A percentile compares a stretch with the other conserved stretches of the same genome.
phyloP scores from a whole-genome alignment of 2,329 filamentous ascomycete species.

The Pezicula rhizophila region DNA sequence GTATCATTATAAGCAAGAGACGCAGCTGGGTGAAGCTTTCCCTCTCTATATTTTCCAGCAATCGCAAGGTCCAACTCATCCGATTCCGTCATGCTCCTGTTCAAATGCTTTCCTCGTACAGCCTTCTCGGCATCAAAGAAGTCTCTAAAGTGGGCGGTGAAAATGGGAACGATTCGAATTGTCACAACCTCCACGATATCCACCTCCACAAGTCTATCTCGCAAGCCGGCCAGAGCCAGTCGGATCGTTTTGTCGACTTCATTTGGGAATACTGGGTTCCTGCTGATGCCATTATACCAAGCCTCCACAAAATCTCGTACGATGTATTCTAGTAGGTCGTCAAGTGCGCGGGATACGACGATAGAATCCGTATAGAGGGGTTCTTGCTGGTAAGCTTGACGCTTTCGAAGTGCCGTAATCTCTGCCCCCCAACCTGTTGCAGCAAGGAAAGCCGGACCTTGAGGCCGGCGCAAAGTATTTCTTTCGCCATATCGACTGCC shows the following conservation, averaged over 20 bases:
- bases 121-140: slow-evolving; percentile 85
- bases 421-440: slow-evolving; percentile 64
- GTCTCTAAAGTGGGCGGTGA: slow-evolving; percentile 83
- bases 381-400: slow-evolving; percentile 60
- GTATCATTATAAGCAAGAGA: slow-evolving; percentile 78
- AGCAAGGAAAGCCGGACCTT: slow-evolving; percentile 53
- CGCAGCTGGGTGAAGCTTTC: slow-evolving; percentile 81
- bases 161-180: slow-evolving; percentile 75
- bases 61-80: slow-evolving; percentile 94
- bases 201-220: slow-evolving; percentile 64
- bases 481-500: slow-evolving; percentile 36
- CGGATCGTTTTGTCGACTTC: slow-evolving; percentile 81
- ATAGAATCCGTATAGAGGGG: slow-evolving; percentile 72
- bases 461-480: slow-evolving; percentile 34
- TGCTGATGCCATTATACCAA: slow-evolving; percentile 87
- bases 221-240: slow-evolving; percentile 62
- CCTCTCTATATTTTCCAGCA: slow-evolving; percentile 86
- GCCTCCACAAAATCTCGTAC: slow-evolving; percentile 77
- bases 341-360: slow-evolving; percentile 72
- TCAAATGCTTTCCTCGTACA: slow-evolving; percentile 81
- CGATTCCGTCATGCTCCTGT: slow-evolving; percentile 86
- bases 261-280: slow-evolving; percentile 71
- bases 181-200: slow-evolving; percentile 83
- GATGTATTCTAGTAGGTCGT: slow-evolving; percentile 70
- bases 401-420: slow-evolving; percentile 56